Base-by-base conservation (phyloP, 2,329 filamentous ascomycete species). In the Neonectria magnoliae region DNA sequence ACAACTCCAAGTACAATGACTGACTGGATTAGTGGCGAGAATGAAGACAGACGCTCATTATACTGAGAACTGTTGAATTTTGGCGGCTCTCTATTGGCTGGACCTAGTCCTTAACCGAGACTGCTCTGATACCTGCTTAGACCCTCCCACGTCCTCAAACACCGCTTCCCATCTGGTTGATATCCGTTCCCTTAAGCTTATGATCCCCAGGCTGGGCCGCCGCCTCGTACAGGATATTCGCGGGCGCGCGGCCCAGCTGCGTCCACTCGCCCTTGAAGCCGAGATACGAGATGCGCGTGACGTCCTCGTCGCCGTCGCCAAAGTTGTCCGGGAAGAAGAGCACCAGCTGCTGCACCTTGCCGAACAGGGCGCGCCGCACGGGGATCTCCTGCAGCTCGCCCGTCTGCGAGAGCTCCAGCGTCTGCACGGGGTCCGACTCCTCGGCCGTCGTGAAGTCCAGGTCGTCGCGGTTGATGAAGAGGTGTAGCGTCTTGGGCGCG, bases 251-350 rank as follows among this genome's bases (percentile, higher is more conserved):
- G 22, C 91, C 96, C 75, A 97, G 80, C 77, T 90, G 89, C 87
- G 96, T 96, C 85, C 93, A 98, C 80, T 97, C 93, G 25, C 96
- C 96, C 81, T 93, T 94, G 83, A 99, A 98, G 1, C 93, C 96
- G 61, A 98, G 68, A 80, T 98, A 99, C 66, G 85, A 90, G 2
- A 98, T 78, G 53, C 89, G 86, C 48, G 93, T 95, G 60, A 91
- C 89, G 60, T 97, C 93, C 76, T 94, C 93, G 14, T 93, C 92
- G 0, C 89, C 93, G 52, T 88, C 87, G 71, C 89, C 87, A 80
- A 95, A 97, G 76, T 98, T 99, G 77, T 98, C 93, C 73, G 93
- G 91, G 73, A 98, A 92, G 82, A 98, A 98, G 54, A 99, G 83
- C 14, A 90, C 89, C 66, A 99, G 82, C 20, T 87, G 90, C 52